Evolutionary conservation across 2,329 filamentous ascomycete species (phyloP).

Genomic region (Botryotinia calthae): DNA sequence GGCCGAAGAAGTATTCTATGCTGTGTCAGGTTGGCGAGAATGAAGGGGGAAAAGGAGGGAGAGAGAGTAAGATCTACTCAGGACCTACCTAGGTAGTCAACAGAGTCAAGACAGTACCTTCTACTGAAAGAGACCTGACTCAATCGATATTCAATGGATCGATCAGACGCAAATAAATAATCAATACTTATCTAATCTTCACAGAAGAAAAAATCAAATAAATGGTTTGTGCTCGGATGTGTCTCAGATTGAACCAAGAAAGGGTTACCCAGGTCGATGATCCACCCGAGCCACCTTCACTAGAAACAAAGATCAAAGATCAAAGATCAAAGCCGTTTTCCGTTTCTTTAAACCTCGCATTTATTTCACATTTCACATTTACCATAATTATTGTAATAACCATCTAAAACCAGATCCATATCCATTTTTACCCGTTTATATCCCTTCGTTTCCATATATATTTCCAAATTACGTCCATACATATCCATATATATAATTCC

Average conservation of each 20-base stretch:
- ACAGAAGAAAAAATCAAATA: not conserved
- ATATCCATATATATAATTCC: not conserved
- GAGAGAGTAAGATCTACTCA: too few species aligned
- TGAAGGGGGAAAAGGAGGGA: not conserved
- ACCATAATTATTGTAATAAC: not conserved
- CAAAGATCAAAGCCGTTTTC: not conserved
- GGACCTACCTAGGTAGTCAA: too few species aligned
- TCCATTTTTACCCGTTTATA: too few species aligned
- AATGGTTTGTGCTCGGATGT: not conserved
- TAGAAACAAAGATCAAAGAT: not conserved
- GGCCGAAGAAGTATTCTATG: constrained; percentile 9
- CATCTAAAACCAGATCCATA: too few species aligned
- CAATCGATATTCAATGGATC: not conserved
- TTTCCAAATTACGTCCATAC: too few species aligned
- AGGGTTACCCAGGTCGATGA: not conserved
- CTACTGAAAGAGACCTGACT: not conserved
- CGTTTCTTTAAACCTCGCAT: not conserved
- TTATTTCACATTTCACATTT: not conserved
- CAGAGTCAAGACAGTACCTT: not conserved
- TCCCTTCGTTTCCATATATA: not conserved
- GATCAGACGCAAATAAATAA: not conserved
- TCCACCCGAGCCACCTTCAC: not conserved
- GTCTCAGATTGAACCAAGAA: not conserved
- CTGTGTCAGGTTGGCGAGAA: constrained; percentile 2
- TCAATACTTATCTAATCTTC: not conserved